Conservation (phyloP, 352 stramenopile species). For the Phytopythium delawarense region DNA sequence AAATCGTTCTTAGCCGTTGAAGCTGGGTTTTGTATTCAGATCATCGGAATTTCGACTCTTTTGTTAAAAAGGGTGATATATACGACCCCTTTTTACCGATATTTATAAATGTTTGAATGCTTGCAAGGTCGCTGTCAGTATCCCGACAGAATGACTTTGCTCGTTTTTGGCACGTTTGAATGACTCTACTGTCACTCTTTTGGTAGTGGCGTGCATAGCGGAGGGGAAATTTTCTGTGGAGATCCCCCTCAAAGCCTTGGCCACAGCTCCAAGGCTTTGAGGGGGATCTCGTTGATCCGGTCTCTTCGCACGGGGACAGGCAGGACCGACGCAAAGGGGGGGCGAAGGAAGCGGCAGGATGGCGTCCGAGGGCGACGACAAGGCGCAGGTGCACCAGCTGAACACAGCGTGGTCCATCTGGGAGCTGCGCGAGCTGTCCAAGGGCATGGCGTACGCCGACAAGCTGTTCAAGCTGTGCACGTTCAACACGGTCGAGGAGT, state of each 20-base stretch:
- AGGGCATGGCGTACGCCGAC: constrained; percentile 79
- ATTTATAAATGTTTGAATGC: too few species aligned
- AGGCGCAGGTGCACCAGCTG: constrained; percentile 52
- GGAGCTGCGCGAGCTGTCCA: constrained; percentile 75
- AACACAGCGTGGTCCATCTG: constrained; percentile 85
- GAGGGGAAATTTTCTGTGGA: constrained; percentile 1
- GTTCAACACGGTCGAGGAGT: constrained; percentile 86
- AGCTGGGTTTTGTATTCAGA: too few species aligned
- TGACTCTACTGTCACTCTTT: background rate
- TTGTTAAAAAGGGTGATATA: too few species aligned
- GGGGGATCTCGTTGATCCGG: constrained; percentile 2
- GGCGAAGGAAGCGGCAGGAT: constrained; percentile 15
- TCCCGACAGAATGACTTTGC: constrained; percentile 36
- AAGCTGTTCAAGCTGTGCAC: constrained; percentile 87
- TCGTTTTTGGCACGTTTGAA: too few species aligned
- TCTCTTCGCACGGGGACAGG: background rate
- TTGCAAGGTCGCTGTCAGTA: too few species aligned
- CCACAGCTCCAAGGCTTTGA: background rate
- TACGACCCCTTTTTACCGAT: too few species aligned
- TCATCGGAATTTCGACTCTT: too few species aligned
- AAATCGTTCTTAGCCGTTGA: too few species aligned
- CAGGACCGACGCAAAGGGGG: background rate
- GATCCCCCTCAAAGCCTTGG: too few species aligned
- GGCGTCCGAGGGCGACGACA: constrained; percentile 45
- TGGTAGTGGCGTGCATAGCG: background rate